Evolutionary conservation across 2,329 filamentous ascomycete species (phyloP).

Genomic region (Calonectria multiphialidica): DNA sequence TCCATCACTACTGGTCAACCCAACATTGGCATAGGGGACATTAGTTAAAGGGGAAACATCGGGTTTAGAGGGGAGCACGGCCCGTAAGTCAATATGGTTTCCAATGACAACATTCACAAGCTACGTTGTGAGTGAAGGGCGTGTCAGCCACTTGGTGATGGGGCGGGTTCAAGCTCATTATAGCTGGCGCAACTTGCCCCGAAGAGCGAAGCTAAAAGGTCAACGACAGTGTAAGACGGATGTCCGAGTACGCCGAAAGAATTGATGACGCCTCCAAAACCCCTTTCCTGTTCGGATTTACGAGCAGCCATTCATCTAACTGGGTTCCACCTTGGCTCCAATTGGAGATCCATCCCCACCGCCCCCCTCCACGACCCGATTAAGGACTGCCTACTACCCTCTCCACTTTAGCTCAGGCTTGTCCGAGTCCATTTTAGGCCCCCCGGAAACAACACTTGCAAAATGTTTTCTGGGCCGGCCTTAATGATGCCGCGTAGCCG

Average conservation of each 20-base stretch:
- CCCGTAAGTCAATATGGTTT: no score
- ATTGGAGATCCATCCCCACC: constrained; percentile 17
- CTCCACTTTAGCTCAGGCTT: constrained; percentile 13
- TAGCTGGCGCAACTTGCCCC: background rate
- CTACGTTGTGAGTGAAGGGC: no score
- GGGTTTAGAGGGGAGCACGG: no score
- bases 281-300: constrained; percentile 32
- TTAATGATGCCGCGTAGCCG: constrained; percentile 29
- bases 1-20: no score
- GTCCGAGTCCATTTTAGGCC: constrained; percentile 15
- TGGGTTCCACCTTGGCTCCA: background rate
- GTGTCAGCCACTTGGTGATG: background rate
- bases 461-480: constrained; percentile 19
- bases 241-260: background rate
- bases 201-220: background rate
- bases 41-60: no score
- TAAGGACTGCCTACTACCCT: background rate
- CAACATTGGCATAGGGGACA: no score
- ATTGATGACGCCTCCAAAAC: background rate
- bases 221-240: background rate
- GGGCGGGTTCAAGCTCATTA: background rate
- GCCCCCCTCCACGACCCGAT: constrained; percentile 32
- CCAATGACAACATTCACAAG: no score
- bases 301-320: constrained; percentile 36
- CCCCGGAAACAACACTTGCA: constrained; percentile 24